phyloP scores from a whole-genome alignment of 2,329 filamentous ascomycete species.

The Colletotrichum tropicale region DNA sequence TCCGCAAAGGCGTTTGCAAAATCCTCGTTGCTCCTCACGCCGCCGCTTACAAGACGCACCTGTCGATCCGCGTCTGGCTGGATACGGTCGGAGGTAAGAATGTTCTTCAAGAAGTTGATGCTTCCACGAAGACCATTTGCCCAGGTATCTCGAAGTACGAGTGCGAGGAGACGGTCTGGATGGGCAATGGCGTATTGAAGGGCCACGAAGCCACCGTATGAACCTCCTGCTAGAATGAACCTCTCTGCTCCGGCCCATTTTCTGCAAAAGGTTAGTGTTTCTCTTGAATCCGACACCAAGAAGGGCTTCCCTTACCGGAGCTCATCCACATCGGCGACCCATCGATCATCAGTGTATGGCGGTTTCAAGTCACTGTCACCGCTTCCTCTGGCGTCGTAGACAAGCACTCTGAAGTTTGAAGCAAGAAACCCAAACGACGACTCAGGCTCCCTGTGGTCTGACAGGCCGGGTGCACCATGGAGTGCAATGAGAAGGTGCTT shows the following conservation, averaged over 20 bases:
- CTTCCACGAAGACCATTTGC: slow-evolving; percentile 19
- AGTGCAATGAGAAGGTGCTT: slow-evolving; percentile 26
- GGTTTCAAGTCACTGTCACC: slow-evolving; percentile 25
- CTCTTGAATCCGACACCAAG: background rate
- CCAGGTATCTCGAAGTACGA: slow-evolving; percentile 26
- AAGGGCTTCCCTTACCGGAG: slow-evolving; percentile 19
- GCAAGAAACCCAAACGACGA: slow-evolving; percentile 23
- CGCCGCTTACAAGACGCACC: slow-evolving; percentile 24
- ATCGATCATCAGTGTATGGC: slow-evolving; percentile 26
- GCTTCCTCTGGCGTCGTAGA: slow-evolving; percentile 28
- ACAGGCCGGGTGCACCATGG: slow-evolving; percentile 27
- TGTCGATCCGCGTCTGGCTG: slow-evolving; percentile 22
- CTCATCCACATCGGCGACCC: slow-evolving; percentile 28
- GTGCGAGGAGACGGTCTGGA: slow-evolving; percentile 20
- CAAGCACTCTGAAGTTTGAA: slow-evolving; percentile 23
- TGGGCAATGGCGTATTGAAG: slow-evolving; percentile 25
- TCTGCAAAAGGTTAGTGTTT: background rate
- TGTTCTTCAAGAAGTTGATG: slow-evolving; percentile 16
- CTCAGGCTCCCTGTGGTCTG: slow-evolving; percentile 23
- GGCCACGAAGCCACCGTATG: slow-evolving; percentile 26
- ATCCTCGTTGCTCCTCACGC: slow-evolving; percentile 20
- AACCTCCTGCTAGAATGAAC: slow-evolving; percentile 26
- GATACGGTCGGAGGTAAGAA: slow-evolving; percentile 17
- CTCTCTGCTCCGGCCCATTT: slow-evolving; percentile 23
- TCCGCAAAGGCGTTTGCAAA: slow-evolving; percentile 18